These are phyloP conservation scores for Curvularia lunata DNA, from an alignment of 2,329 filamentous ascomycete genomes.

Conservation along the genomic window DNA sequence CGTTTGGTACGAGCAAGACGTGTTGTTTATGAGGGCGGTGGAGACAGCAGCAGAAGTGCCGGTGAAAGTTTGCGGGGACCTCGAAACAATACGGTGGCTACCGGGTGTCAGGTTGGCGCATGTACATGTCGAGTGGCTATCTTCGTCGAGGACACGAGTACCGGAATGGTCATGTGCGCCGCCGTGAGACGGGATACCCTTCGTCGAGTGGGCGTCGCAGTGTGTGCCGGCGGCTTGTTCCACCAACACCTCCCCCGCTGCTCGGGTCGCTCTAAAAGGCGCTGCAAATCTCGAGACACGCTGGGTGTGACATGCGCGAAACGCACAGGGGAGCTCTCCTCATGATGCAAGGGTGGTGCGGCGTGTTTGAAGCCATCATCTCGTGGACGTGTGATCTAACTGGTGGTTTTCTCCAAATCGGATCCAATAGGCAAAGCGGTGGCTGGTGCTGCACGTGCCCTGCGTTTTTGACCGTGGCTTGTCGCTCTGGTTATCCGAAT, in stretches of 20 bases:
- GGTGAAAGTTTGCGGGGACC: slow-evolving; percentile 7
- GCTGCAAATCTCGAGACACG: slow-evolving; percentile 5
- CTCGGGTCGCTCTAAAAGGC: background rate
- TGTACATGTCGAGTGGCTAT: slow-evolving; percentile 20
- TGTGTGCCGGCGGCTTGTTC: background rate
- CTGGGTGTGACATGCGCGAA: slow-evolving; percentile 15
- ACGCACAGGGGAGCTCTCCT: slow-evolving; percentile 7
- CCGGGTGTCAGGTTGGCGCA: slow-evolving; percentile 18
- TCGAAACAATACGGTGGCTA: slow-evolving; percentile 20
- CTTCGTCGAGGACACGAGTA: slow-evolving; percentile 18
- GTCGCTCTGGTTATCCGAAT: slow-evolving; percentile 26
- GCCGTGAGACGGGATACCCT: background rate
- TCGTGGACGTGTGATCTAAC: slow-evolving; percentile 16
- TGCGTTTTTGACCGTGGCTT: slow-evolving; percentile 12
- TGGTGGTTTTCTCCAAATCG: slow-evolving; percentile 16
- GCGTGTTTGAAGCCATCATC: background rate
- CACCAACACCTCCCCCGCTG: background rate
- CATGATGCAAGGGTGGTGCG: slow-evolving; percentile 4
- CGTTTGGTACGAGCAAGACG: background rate
- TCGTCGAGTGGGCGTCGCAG: background rate
- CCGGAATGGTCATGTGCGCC: slow-evolving; percentile 9
- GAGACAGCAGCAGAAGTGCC: background rate
- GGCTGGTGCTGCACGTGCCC: slow-evolving; percentile 17
- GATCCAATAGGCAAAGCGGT: slow-evolving; percentile 20
- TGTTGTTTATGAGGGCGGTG: background rate